Conservation (phyloP, 1,139 yeast species). For the Arxiozyma slooffiae region DNA sequence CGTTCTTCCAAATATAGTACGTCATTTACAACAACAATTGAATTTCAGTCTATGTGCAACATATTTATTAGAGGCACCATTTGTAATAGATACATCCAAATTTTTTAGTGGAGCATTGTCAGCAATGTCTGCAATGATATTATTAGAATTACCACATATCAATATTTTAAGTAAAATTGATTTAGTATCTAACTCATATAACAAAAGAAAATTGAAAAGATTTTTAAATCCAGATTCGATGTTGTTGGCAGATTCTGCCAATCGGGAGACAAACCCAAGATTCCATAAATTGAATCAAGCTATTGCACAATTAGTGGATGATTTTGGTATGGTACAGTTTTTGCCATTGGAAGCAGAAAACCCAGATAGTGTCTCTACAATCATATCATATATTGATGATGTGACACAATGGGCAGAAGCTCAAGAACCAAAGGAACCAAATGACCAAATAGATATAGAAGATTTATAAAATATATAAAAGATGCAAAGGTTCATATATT, state of each 20-base stretch:
- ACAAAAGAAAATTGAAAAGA: constrained; percentile 66
- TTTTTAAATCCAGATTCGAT: constrained; percentile 89
- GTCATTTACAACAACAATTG: constrained; percentile 66
- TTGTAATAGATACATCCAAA: constrained; percentile 79
- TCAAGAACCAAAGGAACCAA: constrained; percentile 95
- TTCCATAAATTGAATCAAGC: constrained; percentile 65
- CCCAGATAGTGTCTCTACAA: constrained; percentile 71
- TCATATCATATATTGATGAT: constrained; percentile 87
- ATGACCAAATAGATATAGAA: constrained; percentile 58
- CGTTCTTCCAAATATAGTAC: constrained; percentile 76
- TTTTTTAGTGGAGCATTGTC: constrained; percentile 91
- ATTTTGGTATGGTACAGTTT: constrained; percentile 97
- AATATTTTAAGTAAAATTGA: constrained; percentile 82
- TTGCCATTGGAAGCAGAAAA: constrained; percentile 79
- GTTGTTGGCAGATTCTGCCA: constrained; percentile 45
- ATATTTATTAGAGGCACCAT: constrained; percentile 86
- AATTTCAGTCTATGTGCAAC: constrained; percentile 88
- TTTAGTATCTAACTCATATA: constrained; percentile 64
- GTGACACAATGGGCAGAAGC: constrained; percentile 95
- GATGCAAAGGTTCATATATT: no score
- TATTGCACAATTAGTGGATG: constrained; percentile 85
- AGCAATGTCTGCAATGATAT: constrained; percentile 98
- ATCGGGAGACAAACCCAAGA: constrained; percentile 55
- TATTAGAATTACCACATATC: constrained; percentile 88
- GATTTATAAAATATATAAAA: constrained; percentile 32